Base-by-base conservation (phyloP, 768 basidiomycete genomes). In the Hirschioporus abietinus region DNA sequence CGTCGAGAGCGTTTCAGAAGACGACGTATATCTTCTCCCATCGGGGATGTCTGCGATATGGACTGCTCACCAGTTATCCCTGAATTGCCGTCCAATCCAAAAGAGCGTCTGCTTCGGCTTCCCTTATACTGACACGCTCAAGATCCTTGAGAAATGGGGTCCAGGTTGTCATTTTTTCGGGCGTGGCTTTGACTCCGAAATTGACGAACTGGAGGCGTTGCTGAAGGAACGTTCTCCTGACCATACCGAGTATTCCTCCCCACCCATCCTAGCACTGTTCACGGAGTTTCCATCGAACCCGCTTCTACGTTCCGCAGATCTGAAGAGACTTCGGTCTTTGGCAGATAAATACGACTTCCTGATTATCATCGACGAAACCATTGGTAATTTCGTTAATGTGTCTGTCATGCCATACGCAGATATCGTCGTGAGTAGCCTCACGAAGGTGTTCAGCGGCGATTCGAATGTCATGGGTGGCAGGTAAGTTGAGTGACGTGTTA, bases 401-500 rank as follows among this genome's bases (percentile, higher is more conserved):
- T 90, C 96, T 71, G 89, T 95, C 5, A 79, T 96, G 1, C 89
- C 88, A 18, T 92, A 86, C 68, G 91, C 89, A 9, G 96, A 99
- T 74, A 84, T 99, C 27, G 88, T 96, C 8, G 95, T 89, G 58
- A 95, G 93, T 72, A 96, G 94, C 78, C 77, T 98, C 72, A 90
- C 92, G 24, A 99, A 99, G 80, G 83, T 99, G 30, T 99, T 99
- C 79, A 95, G 93, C 69, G 96, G 96, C 1, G 90, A 92, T 65
- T 86, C 89, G 52, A 98, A 99, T 72, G 94, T 96, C 63, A 98
- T 99, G 96, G 96, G 96, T 60, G 96, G 96, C 73, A 93, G 92
- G 96, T 96, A 71, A 64, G 84, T 80, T 35, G 63, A 18, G 59
- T 35, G 26, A 64, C 62, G 26, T 20, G 27, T 58, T 35, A 30